phyloP scores from a whole-genome alignment of 2,329 filamentous ascomycete species.

The Colletotrichum lindemuthianum region DNA sequence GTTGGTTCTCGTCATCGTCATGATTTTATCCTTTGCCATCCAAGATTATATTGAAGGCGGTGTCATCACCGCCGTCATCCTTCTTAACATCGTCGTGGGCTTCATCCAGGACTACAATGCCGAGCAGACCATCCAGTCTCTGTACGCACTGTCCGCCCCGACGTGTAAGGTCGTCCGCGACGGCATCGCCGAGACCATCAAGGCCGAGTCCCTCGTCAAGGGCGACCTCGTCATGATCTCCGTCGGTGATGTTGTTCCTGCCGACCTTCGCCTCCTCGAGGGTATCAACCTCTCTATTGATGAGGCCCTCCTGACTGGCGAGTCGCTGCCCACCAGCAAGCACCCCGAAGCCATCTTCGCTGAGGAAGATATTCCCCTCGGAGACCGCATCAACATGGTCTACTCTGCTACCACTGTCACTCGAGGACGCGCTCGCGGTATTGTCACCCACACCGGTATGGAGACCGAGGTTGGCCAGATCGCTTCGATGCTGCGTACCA shows the following conservation, averaged over 20 bases:
- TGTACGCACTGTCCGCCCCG: conserved; percentile 67
- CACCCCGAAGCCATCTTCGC: conserved; percentile 65
- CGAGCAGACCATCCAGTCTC: conserved; percentile 70
- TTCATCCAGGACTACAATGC: conserved; percentile 70
- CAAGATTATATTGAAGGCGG: conserved; percentile 71
- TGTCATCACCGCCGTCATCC: conserved; percentile 71
- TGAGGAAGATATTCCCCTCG: conserved; percentile 66
- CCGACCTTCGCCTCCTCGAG: conserved; percentile 72
- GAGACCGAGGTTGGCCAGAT: conserved; percentile 80
- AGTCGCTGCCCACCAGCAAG: conserved; percentile 76
- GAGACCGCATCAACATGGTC: conserved; percentile 76
- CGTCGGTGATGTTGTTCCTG: conserved; percentile 76
- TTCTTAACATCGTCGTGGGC: conserved; percentile 74
- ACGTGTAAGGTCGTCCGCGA: conserved; percentile 68
- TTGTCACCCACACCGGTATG: conserved; percentile 78
- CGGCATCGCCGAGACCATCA: conserved; percentile 60
- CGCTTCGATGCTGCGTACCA: conserved; percentile 73
- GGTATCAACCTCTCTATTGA: conserved; percentile 81
- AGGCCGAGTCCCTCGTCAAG: conserved; percentile 68
- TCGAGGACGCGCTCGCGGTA: conserved; percentile 73
- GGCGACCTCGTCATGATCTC: conserved; percentile 72
- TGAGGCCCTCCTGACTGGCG: conserved; percentile 78
- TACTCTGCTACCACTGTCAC: conserved; percentile 80
- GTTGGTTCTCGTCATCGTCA: conserved; percentile 78
- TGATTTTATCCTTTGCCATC: conserved; percentile 75